Conservation (phyloP, 352 stramenopile genomes). For the Aphanomyces stellatus region DNA sequence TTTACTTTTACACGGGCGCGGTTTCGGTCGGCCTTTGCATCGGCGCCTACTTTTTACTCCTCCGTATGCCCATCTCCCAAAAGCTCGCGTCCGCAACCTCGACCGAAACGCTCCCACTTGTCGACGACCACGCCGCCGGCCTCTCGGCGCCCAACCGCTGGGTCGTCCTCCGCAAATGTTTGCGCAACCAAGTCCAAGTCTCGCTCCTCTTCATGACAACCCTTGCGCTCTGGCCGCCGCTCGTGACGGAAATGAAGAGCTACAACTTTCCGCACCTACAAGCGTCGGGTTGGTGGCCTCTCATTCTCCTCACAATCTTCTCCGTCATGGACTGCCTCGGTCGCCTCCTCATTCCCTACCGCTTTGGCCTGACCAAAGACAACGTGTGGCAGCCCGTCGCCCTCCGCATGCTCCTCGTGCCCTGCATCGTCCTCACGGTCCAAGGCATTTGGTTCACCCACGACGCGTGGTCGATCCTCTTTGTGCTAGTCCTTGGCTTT, state of each 20-base stretch:
- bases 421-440: conserved; percentile 61
- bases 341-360: conserved; percentile 61
- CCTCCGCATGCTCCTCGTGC: conserved; percentile 47
- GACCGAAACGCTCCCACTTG: conserved; percentile 41
- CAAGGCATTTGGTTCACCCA: conserved; percentile 58
- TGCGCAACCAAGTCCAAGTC: conserved; percentile 54
- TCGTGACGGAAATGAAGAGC: conserved; percentile 75
- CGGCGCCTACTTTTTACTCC: conserved; percentile 56
- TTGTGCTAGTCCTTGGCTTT: conserved; percentile 54
- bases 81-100: conserved; percentile 28
- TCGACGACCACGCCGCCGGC: conserved; percentile 19
- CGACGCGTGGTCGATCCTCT: conserved; percentile 64
- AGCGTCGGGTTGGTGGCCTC: conserved; percentile 66
- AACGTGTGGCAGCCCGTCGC: conserved; percentile 64
- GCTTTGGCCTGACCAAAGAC: conserved; percentile 42
- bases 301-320: conserved; percentile 74
- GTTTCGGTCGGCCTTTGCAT: conserved; percentile 75
- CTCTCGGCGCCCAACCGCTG: conserved; percentile 40
- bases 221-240: conserved; percentile 64
- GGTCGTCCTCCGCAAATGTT: conserved; percentile 57
- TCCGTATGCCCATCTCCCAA: conserved; percentile 44
- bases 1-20: conserved; percentile 79
- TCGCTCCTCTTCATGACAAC: conserved; percentile 62
- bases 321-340: conserved; percentile 59
- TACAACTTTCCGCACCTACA: conserved; percentile 68